Percentiles rank a stretch among this genome's conserved stretches.
Conservation (phyloP, 306 rosid species). For the Cucurbita ficifolia region DNA sequence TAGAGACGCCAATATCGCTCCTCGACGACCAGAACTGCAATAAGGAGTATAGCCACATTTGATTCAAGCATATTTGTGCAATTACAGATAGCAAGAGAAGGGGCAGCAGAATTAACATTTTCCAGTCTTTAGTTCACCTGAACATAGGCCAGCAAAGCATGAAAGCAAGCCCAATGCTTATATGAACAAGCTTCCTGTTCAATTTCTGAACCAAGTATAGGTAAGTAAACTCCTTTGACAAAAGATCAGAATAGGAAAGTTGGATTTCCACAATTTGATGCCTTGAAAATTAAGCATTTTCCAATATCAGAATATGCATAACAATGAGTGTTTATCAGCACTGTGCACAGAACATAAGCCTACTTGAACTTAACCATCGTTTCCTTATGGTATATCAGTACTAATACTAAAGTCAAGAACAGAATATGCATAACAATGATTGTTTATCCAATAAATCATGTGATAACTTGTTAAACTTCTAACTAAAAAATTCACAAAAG, state of each 20-base stretch:
- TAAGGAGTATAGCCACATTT: constrained; percentile 3
- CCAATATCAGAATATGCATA: neutral
- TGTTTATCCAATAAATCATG: neutral
- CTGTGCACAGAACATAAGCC: neutral
- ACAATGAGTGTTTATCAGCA: neutral
- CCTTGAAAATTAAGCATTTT: neutral
- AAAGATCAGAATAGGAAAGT: neutral
- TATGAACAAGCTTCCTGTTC: constrained; percentile 88
- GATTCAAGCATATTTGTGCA: constrained; percentile 8
- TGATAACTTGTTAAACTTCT: no score
- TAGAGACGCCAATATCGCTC: constrained; percentile 39
- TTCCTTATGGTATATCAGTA: neutral
- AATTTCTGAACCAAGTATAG: constrained; percentile 40
- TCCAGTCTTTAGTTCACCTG: constrained; percentile 36
- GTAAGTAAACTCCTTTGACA: neutral
- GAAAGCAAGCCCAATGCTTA: constrained; percentile 70
- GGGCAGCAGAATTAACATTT: neutral
- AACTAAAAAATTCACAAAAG: no score
- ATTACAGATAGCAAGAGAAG: neutral
- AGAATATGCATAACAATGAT: neutral
- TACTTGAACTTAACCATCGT: neutral
- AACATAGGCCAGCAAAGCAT: constrained; percentile 94
- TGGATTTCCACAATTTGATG: neutral
- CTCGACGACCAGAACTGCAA: constrained; percentile 37
- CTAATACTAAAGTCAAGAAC: neutral